Base-by-base conservation (phyloP, 1,284 basidiomycete species). In the Gomphus bonarii region DNA sequence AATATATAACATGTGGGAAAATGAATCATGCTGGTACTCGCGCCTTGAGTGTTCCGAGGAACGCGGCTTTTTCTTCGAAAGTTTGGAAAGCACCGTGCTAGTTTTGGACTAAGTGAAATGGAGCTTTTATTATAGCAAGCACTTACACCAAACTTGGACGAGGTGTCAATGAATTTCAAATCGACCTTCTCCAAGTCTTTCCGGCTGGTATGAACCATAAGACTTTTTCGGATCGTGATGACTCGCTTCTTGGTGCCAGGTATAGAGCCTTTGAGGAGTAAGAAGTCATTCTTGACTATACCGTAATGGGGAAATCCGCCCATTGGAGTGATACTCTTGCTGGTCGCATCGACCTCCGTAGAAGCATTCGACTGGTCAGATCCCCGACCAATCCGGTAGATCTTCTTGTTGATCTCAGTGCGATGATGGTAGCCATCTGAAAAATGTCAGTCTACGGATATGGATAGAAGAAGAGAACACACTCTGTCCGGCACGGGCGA, bases 301-400 rank as follows among this genome's bases (percentile, higher is more conserved):
- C 95, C 95, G 74, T 97, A 99, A 76, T 95, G 93, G 60, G 94
- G 93, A 87, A 97, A 99, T 71, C 95, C 97, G 77, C 97, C 97
- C 84, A 99, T 84, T 58, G 97, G 97, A 63, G 92, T 99, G 75
- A 99, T 98, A 62, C 77, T 66, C 82, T 99, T 99, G 78, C 90
- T 84, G 66, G 92, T 95, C 68, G 92, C 81, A 71, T 97, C 94
- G 62, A 86, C 85, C 64, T 95, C 94, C 52, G 97, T 99, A 58
- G 94, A 86, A 40, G 93, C 97, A 64, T 95, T 97, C 62, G 73
- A 78, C 48, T 85, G 81, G 68, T 95, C 91, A 50, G 74, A 67
- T 64, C 87, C 95, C 66, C 84, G 79, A 65, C 89, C 91, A 65
- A 99, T 85, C 65, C 97, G 91, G 85, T 97, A 99, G 73, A 97